Evolutionary conservation across 2,329 filamentous ascomycete genomes (phyloP), one percentile per base, ranked within the genome.

Genomic region (Fusarium sp.): DNA sequence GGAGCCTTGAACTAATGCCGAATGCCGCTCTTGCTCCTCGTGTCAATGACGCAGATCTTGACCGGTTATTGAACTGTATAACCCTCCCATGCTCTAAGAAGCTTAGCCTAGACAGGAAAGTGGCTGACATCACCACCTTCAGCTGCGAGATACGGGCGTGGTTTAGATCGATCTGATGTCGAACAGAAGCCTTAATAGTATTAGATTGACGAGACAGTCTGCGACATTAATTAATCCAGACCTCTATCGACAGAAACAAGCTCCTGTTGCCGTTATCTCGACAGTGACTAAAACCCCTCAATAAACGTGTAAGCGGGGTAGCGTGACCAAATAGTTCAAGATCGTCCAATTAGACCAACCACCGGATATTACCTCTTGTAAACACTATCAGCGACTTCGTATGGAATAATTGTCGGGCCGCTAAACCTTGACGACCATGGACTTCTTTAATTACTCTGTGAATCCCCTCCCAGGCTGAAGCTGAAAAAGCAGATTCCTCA

Each of bases 381-480:
- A n/a, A 28, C 48, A 41, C 18, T 42, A 58, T 59, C 66, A 64
- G 41, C 13, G 20, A 44, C 42, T 24, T 58, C 36, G 36, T 26
- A n/a, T 56, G 71, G 70, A 57, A 61, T 32, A 74, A 74, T n/a
- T 35, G 38, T 69, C 71, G 71, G 71, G 55, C 71, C 71, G 71
- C 26, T 41, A 10, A 53, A 50, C 54, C 35, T 56, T 48, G 28
- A 28, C 39, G 3, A 22, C 18, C n/a, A 35, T 41, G 17, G 47
- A 22, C 41, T 32, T 51, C 45, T 32, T 55, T 70, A 61, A 73
- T 67, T 67, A 72, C 11, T 61, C 28, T 38, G 38, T 39, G 10
- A 51, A 35, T 42, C 44, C 39, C 51, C 3, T 55, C 35, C 47
- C 11, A 20, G 14, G 5, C 15, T n/a, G 26, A 30, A 24, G 28